A percentile compares a stretch with the other conserved stretches of the same genome.
Conservation (phyloP, 2,329 filamentous ascomycete genomes). For the Akanthomyces lecanii region DNA sequence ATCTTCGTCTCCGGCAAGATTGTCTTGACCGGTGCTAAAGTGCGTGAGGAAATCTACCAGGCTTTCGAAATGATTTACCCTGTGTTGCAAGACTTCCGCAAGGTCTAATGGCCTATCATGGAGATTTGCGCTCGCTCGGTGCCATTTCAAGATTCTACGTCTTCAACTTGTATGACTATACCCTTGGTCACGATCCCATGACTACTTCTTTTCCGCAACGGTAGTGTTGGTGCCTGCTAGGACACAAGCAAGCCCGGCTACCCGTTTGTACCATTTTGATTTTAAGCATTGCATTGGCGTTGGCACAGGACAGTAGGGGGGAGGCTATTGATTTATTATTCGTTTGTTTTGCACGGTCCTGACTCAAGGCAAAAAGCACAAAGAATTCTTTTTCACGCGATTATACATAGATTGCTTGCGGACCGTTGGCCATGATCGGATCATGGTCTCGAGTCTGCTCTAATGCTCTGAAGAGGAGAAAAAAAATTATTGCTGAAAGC, state of each 20-base stretch:
- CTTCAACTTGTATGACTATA: conserved; percentile 40
- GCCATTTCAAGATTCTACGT: background rate
- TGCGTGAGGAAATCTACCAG: conserved; percentile 96
- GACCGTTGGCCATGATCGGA: conserved; percentile 19
- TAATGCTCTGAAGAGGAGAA: conserved; percentile 29
- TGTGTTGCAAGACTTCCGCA: conserved; percentile 72
- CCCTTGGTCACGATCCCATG: conserved; percentile 45
- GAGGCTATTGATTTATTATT: conserved; percentile 26
- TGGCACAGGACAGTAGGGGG: conserved; percentile 35
- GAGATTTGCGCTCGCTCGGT: background rate
- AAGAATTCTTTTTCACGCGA: conserved; percentile 37
- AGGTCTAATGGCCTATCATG: conserved; percentile 40
- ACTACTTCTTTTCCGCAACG: conserved; percentile 29
- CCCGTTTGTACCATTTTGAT: conserved; percentile 38
- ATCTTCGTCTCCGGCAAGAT: conserved; percentile 99
- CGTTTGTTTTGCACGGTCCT: conserved; percentile 28
- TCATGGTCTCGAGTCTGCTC: conserved; percentile 19
- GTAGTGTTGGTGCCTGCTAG: conserved; percentile 22
- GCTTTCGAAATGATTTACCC: conserved; percentile 97
- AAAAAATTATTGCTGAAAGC: conserved; percentile 22
- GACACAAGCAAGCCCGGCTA: conserved; percentile 22
- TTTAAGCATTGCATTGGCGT: conserved; percentile 57
- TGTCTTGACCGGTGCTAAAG: conserved; percentile 94
- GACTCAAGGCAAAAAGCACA: conserved; percentile 32
- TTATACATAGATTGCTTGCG: conserved; percentile 39